A percentile compares a stretch with the other conserved stretches of the same genome.
Conservation (phyloP, 495 filamentous ascomycete species). For the Lentithecium fluviatile region DNA sequence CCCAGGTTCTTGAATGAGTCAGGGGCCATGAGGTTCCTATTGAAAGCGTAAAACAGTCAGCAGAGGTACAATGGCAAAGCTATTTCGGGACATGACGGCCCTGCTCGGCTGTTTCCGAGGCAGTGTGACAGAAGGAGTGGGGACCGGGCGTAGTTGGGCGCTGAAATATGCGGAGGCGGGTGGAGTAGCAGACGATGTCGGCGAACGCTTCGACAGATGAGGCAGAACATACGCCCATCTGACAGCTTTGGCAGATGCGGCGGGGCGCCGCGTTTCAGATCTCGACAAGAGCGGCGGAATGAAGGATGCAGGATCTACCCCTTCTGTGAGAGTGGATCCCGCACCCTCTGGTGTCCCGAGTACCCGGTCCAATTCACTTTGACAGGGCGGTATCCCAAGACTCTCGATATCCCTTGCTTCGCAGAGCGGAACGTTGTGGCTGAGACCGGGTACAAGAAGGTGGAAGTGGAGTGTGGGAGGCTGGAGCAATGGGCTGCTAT, state of each 20-base stretch:
- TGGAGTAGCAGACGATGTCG: neutral
- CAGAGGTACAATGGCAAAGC: neutral
- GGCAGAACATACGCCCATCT: constrained; percentile 3
- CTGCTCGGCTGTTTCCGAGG: constrained; percentile 24
- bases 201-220: neutral
- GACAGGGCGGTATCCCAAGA: constrained; percentile 32
- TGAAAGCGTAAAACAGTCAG: constrained; percentile 12
- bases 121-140: constrained; percentile 23
- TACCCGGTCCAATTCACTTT: constrained; percentile 16
- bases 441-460: constrained; percentile 8
- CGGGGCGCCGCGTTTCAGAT: constrained; percentile 23
- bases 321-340: constrained; percentile 3
- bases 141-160: neutral
- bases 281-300: constrained; percentile 22
- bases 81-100: constrained; percentile 14
- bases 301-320: constrained; percentile 10
- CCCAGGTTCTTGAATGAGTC: constrained; percentile 93
- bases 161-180: neutral
- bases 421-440: constrained; percentile 1
- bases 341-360: constrained; percentile 9
- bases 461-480: constrained; percentile 3
- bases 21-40: constrained; percentile 89
- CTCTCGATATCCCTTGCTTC: constrained; percentile 20
- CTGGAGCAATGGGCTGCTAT: constrained; percentile 11
- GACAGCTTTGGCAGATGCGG: constrained; percentile 23